These are phyloP conservation scores for Sarocladiaceae sp. DNA, from an alignment of 2,329 filamentous ascomycete genomes.

Conservation along the genomic window DNA sequence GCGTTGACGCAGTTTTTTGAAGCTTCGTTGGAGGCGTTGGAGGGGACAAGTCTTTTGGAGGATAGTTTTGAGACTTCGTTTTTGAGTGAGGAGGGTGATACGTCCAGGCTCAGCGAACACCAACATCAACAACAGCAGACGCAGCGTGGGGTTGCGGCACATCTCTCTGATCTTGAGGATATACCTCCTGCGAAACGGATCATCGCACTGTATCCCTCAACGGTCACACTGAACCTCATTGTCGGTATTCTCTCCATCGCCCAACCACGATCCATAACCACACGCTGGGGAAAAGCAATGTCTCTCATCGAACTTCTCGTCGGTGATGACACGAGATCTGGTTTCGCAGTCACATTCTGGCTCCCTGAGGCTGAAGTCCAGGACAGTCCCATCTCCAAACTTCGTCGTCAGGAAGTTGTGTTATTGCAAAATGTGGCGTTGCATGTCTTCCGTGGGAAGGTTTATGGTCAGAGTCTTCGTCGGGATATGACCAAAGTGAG, in stretches of 20 bases:
- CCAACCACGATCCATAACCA: slow-evolving; percentile 62
- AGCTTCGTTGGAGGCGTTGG: slow-evolving; percentile 63
- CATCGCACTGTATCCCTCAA: slow-evolving; percentile 67
- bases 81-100: slow-evolving; percentile 15
- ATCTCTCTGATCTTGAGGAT: slow-evolving; percentile 55
- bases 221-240: slow-evolving; percentile 78
- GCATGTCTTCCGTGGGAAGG: slow-evolving; percentile 67
- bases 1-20: slow-evolving; percentile 67
- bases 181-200: slow-evolving; percentile 67
- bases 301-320: slow-evolving; percentile 74
- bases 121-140: slow-evolving; percentile 27
- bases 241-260: slow-evolving; percentile 72
- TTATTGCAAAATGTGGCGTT: slow-evolving; percentile 77
- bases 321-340: slow-evolving; percentile 78
- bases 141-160: no score
- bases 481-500: slow-evolving; percentile 65
- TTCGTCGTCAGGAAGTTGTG: slow-evolving; percentile 72
- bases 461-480: slow-evolving; percentile 80
- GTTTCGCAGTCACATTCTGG: slow-evolving; percentile 85
- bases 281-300: slow-evolving; percentile 57
- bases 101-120: slow-evolving; percentile 25
- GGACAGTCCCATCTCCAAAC: slow-evolving; percentile 29
- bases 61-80: slow-evolving; percentile 18
- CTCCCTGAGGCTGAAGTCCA: slow-evolving; percentile 40
- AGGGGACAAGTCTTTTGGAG: slow-evolving; percentile 62